A percentile compares a stretch with the other conserved stretches of the same genome.
These are phyloP conservation scores for Umbelopsis sp. DNA, from an alignment of 192 early-diverging fungal species.

Conservation along the genomic window DNA sequence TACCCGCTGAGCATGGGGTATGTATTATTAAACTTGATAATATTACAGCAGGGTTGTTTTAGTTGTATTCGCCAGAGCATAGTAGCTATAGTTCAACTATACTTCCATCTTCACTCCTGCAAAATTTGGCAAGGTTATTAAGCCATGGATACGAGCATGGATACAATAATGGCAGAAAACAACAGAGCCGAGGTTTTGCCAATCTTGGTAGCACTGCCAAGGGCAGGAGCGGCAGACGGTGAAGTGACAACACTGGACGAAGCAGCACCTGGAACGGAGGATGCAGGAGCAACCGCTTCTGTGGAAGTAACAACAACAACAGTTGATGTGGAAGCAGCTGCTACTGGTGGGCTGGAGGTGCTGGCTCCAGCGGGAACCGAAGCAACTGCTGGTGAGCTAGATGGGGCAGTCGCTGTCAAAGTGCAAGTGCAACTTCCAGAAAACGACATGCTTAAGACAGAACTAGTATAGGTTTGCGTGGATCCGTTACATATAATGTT, in stretches of 20 bases:
- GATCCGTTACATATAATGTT: neutral
- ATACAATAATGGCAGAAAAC: neutral
- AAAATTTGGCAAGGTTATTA: neutral
- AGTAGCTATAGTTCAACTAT: no score
- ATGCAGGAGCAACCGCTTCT: neutral
- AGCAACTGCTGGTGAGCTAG: no score
- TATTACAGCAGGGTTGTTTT: no score
- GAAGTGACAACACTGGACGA: neutral
- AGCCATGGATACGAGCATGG: slow-evolving; percentile 1
- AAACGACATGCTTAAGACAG: neutral
- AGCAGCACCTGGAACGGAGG: neutral
- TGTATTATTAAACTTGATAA: no score
- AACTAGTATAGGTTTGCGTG: neutral
- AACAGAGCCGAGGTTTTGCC: neutral
- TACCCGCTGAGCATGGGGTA: no score
- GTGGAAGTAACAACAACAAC: neutral
- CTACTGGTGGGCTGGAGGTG: neutral
- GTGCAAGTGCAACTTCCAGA: neutral
- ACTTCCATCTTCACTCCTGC: no score
- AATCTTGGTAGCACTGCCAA: neutral
- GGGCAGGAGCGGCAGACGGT: neutral
- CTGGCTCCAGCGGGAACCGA: no score
- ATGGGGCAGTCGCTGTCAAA: no score
- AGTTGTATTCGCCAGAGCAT: no score
- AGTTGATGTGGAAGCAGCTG: neutral